Percentiles rank a stretch among this genome's conserved stretches.
Evolutionary conservation across 2,329 filamentous ascomycete genomes (phyloP).

Genomic region (Venturia aucupariae): DNA sequence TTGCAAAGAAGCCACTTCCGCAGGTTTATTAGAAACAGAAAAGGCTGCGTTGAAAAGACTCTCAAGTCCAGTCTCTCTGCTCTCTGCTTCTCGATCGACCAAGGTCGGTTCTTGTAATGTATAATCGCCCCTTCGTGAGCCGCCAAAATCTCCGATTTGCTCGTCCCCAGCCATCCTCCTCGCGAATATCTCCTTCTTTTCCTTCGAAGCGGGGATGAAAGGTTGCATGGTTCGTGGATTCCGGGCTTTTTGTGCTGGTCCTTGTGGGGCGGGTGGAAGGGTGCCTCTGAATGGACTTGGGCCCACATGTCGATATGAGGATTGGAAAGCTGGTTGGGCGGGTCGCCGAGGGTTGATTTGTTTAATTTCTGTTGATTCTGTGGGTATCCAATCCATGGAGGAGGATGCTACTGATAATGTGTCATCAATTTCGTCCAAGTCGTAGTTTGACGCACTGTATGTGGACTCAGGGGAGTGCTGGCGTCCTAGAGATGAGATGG

Average conservation of each 20-base stretch:
- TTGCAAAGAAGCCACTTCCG: neutral
- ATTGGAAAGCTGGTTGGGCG: constrained; percentile 19
- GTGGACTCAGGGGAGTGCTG: constrained; percentile 18
- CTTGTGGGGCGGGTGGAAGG: constrained; percentile 58
- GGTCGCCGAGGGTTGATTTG: constrained; percentile 17
- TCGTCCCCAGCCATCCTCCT: neutral
- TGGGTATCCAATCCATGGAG: constrained; percentile 68
- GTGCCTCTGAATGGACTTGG: constrained; percentile 58
- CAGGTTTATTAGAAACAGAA: constrained; percentile 12
- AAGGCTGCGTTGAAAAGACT: constrained; percentile 19
- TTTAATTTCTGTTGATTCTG: constrained; percentile 28
- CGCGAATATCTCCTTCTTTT: constrained; percentile 45
- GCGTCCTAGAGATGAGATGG: constrained; percentile 16
- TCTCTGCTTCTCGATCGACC: constrained; percentile 13
- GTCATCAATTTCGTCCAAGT: constrained; percentile 16
- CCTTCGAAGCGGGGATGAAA: constrained; percentile 30
- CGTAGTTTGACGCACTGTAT: constrained; percentile 11
- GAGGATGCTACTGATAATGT: constrained; percentile 31
- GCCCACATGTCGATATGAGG: constrained; percentile 23
- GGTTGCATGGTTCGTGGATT: constrained; percentile 48
- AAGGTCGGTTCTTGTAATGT: constrained; percentile 4
- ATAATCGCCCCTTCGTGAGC: neutral
- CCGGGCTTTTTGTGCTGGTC: constrained; percentile 52
- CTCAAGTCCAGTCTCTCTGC: constrained; percentile 19
- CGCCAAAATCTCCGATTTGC: constrained; percentile 3